Evolutionary conservation across 371 early-diverging fungal species (phyloP).

Genomic region (Mucor lusitanicus): DNA sequence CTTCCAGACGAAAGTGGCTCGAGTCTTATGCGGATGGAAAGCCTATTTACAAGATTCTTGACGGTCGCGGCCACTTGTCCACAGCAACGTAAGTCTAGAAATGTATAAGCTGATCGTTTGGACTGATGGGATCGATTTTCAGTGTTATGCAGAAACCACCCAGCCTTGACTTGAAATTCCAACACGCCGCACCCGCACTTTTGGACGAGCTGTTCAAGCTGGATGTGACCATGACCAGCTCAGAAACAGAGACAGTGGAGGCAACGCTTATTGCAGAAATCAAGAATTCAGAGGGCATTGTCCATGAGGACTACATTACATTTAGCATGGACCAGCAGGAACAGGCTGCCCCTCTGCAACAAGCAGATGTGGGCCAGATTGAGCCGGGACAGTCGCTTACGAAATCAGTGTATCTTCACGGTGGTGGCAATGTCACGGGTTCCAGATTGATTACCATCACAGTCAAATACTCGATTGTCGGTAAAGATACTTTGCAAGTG

Average conservation of each 20-base stretch:
- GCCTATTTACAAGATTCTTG: conserved; percentile 43
- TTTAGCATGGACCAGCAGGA: conserved; percentile 19
- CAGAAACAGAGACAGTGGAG: conserved; percentile 57
- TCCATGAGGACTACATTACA: conserved; percentile 25
- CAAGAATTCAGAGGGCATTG: conserved; percentile 43
- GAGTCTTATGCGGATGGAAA: conserved; percentile 10
- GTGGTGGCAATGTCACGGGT: conserved; percentile 25
- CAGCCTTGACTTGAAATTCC: conserved; percentile 56
- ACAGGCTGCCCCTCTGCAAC: not conserved
- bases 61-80: conserved; percentile 60
- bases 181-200: conserved; percentile 63
- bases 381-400: conserved; percentile 25
- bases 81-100: conserved; percentile 38
- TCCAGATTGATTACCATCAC: conserved; percentile 35
- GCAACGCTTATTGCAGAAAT: conserved; percentile 54
- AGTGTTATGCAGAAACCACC: conserved; percentile 71
- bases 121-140: no score
- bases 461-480: conserved; percentile 21
- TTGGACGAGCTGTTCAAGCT: conserved; percentile 72
- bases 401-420: conserved; percentile 31
- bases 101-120: no score
- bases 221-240: conserved; percentile 59
- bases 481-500: conserved; percentile 13
- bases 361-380: conserved; percentile 25
- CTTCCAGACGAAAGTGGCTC: conserved; percentile 29